These are phyloP conservation scores for Coemansia nantahalensis DNA, from an alignment of 192 early-diverging fungal genomes.

Conservation along the genomic window DNA sequence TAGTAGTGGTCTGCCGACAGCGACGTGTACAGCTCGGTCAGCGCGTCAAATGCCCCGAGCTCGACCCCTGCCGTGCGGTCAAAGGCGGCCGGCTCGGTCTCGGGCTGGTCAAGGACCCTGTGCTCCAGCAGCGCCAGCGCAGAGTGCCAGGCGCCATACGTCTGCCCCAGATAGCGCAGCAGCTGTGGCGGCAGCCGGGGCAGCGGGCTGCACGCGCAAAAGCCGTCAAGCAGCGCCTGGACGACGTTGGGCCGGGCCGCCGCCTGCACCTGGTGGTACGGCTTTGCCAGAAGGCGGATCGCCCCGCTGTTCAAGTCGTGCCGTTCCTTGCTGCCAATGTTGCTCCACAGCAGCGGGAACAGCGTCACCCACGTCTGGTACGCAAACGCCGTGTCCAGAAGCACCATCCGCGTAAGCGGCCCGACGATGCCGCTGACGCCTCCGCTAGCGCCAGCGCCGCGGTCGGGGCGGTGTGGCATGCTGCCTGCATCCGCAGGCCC, in stretches of 20 bases:
- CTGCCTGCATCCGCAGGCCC: neutral
- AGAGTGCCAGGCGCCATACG: conserved; percentile 90
- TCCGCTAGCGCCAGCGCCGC: no score
- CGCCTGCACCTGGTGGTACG: conserved; percentile 83
- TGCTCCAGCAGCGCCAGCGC: conserved; percentile 80
- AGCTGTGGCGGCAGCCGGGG: conserved; percentile 91
- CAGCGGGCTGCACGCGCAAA: conserved; percentile 66
- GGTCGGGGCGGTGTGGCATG: neutral
- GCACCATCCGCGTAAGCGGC: conserved; percentile 64
- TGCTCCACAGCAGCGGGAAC: conserved; percentile 83
- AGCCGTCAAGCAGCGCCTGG: conserved; percentile 85
- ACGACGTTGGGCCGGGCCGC: conserved; percentile 90
- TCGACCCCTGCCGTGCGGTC: conserved; percentile 62
- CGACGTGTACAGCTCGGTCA: conserved; percentile 77
- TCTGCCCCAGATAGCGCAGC: conserved; percentile 87
- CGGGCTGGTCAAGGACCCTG: conserved; percentile 48
- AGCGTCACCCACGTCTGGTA: conserved; percentile 78
- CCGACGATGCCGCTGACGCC: conserved; percentile 44
- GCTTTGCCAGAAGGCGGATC: conserved; percentile 83
- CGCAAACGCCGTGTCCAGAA: conserved; percentile 64
- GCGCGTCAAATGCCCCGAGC: conserved; percentile 86
- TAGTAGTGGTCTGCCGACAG: conserved; percentile 94
- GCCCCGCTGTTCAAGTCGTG: conserved; percentile 83
- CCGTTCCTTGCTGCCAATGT: conserved; percentile 68
- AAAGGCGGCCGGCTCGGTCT: conserved; percentile 41